A percentile compares a stretch with the other conserved stretches of the same genome.
Evolutionary conservation across 768 basidiomycete species (phyloP).

Genomic region (Stropharia rugosoannulata): DNA sequence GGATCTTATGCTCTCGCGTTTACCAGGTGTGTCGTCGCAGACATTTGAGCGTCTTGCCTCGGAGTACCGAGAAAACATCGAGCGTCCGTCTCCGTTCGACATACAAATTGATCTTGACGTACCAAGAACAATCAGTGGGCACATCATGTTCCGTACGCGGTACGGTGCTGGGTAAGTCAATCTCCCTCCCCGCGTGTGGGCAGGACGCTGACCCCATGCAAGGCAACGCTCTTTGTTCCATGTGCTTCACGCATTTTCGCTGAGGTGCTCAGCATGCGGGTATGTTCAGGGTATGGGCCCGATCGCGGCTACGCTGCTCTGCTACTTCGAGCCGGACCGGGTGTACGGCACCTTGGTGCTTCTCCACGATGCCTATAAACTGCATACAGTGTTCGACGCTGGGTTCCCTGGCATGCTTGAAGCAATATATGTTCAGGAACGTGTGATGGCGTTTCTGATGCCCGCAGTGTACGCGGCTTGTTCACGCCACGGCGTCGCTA

Average conservation of each 20-base stretch:
- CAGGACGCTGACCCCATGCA: constrained; percentile 25
- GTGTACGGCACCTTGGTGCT: constrained; percentile 83
- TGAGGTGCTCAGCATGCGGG: constrained; percentile 82
- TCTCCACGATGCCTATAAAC: constrained; percentile 84
- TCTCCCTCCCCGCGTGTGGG: constrained; percentile 2
- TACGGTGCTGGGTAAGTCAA: constrained; percentile 88
- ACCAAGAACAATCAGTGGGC: constrained; percentile 92
- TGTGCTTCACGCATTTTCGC: constrained; percentile 89
- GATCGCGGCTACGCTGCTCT: constrained; percentile 90
- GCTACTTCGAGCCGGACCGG: constrained; percentile 90
- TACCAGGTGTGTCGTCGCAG: constrained; percentile 42
- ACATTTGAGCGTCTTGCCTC: constrained; percentile 43
- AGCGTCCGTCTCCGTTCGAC: constrained; percentile 85
- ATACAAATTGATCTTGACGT: constrained; percentile 98
- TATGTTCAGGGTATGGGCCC: constrained; percentile 99
- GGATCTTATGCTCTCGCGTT: constrained; percentile 73
- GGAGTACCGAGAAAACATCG: constrained; percentile 63
- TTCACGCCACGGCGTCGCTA: constrained; percentile 85
- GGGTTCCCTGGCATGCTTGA: constrained; percentile 97
- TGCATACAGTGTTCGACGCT: constrained; percentile 88
- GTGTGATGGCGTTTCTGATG: constrained; percentile 83
- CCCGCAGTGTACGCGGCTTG: constrained; percentile 87
- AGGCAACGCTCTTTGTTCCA: constrained; percentile 93
- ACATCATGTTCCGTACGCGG: constrained; percentile 91
- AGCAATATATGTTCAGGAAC: constrained; percentile 94